Base-by-base conservation (phyloP, 208 protist species). In the Trypanosoma lewisi region DNA sequence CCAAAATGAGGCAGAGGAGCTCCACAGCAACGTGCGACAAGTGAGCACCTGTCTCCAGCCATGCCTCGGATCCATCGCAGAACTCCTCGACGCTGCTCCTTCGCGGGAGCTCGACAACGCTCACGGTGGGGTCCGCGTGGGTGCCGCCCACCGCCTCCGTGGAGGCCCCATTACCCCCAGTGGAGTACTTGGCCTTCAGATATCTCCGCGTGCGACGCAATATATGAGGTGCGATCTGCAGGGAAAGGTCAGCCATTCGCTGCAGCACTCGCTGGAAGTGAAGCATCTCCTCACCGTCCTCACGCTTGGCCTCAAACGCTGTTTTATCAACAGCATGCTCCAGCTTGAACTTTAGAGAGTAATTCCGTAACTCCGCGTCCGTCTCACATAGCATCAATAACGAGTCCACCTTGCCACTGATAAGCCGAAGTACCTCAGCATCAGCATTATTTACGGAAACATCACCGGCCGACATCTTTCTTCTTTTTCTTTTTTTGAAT, bases 61-160 rank as follows among this genome's bases (percentile, higher is more conserved):
- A 91, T n/a, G 61, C 71, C 12, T 78, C 53, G 39, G 82, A 85
- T n/a, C 83, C 84, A 53, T 88, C 83, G 14, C 78, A 63, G 52
- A 92, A 84, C 53, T 95, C 89, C 51, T 87, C 89, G 3, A 91
- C 85, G 62, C 89, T 95, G 54, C 85, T 89, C 39, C 63, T 80
- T 17, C 78, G 77, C 23, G 78, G 57, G 41, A 88, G 42, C 28
- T 19, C 51, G 16, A 21, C 49, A 56, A 4, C 37, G 23, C 21
- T 16, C 45, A n/a, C n/a, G n/a, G 6, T 39, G 19, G 12, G 14
- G 21, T 60, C 41, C 44, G 36, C n/a, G 17, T 12, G n/a, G 21
- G 9, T 34, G 31, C 21, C 61, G 39, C 8, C 19, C 47, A 9
- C 52, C 30, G 21, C 36, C 3, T n/a, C 33, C 2, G 6, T 19